Base-by-base conservation (phyloP, 129 eudicot species). In the Flaveria sonorensis region DNA sequence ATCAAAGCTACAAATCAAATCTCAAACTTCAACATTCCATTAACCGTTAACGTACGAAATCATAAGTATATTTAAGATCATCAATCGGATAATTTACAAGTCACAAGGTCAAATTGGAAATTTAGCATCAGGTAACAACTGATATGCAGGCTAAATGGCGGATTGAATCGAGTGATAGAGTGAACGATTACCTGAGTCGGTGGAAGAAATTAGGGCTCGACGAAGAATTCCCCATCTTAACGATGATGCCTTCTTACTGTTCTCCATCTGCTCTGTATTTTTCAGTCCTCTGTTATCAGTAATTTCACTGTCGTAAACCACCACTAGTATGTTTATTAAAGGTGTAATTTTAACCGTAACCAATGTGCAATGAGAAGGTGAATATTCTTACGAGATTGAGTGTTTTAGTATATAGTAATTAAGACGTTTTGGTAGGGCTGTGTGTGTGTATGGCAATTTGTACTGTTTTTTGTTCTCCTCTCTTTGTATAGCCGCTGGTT, bases 171-270 rank as follows among this genome's bases (percentile, higher is more conserved):
- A 79, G 69, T 72, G 64, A 62, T 76, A 40, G 72, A 79, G 69
- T 72, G 69, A 48, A 60, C 4, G 40, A 48, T 53, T 21, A 82
- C 92, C 85, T 18, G 84, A 47, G 70, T 56, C 32, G 20, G 81
- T 48, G 61, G 84, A 89, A 68, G 84, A 85, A 84, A 81, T 74
- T 56, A 94, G 88, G 70, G 97, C 92, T 20, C 86, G 96, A 57
- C 97, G 93, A 69, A 94, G 97, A 59, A 94, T 89, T 75, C 78
- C 70, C 98, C 98, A 94, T 10, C 98, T 86, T 63, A 94, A 82
- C 30, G 89, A 69, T 8, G 97, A 89, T 32, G 86, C 74, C 56
- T 65, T 88, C 45, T 77, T 55, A 36, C 78, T 10, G 18, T 70
- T 53, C 62, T 74, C 83, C 83, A 83, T 77, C 1, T 60, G 30